Conservation (phyloP, 164 flowering plant genomes). For the Echeveria elegans region DNA sequence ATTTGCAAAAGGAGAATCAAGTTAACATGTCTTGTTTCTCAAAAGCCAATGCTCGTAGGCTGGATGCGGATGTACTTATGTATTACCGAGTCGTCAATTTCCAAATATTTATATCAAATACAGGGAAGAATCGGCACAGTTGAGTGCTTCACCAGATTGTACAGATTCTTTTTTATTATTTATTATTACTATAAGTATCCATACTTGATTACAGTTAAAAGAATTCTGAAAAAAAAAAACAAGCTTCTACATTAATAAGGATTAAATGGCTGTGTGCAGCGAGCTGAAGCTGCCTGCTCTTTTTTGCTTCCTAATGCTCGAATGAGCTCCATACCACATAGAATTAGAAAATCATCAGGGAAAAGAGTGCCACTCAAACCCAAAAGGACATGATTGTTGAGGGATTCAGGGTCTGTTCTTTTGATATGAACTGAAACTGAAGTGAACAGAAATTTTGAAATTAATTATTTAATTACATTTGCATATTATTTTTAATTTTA, state of each 20-base stretch:
- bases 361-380: conserved; percentile 52
- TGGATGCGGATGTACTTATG: background rate
- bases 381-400: conserved; percentile 46
- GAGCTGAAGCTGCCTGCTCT: conserved; percentile 24
- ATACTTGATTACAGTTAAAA: conserved; percentile 40
- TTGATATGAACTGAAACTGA: too few species aligned
- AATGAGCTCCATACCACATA: conserved; percentile 81
- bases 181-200: too few species aligned
- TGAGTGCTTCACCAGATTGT: background rate
- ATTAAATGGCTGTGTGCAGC: conserved; percentile 46
- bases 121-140: background rate
- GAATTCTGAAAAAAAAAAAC: conserved; percentile 46
- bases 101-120: too few species aligned
- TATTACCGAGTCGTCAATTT: background rate
- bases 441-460: too few species aligned
- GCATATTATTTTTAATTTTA: too few species aligned
- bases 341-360: conserved; percentile 32
- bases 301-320: conserved; percentile 23
- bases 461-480: too few species aligned
- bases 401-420: conserved; percentile 21
- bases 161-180: too few species aligned
- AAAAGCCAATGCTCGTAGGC: background rate
- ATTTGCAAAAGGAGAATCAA: background rate
- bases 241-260: conserved; percentile 44
- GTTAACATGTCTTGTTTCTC: background rate